phyloP scores from a whole-genome alignment of 306 rosid species.

The Styphnolobium japonicum region DNA sequence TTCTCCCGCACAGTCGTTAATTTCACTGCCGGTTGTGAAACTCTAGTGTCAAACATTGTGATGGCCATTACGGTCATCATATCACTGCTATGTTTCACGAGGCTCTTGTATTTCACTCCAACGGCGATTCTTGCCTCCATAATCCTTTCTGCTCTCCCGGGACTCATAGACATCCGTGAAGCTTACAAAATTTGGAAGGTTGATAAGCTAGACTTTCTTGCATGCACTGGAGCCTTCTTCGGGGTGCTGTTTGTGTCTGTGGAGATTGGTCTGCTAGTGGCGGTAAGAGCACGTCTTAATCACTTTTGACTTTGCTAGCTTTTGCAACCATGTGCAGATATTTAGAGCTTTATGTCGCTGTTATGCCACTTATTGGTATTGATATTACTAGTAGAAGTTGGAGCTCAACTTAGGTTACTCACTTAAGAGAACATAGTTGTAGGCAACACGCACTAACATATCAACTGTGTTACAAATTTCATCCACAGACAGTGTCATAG shows the following conservation, averaged over 20 bases:
- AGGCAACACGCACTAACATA: no score
- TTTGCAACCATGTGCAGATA: not conserved
- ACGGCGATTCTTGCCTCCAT: slow-evolving; percentile 63
- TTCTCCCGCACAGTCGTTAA: slow-evolving; percentile 69
- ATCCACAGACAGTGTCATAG: not conserved
- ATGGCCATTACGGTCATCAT: slow-evolving; percentile 60
- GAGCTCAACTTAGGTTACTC: no score
- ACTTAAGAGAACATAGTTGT: no score
- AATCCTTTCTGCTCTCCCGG: slow-evolving; percentile 66
- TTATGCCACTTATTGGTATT: no score
- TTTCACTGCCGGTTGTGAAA: slow-evolving; percentile 59
- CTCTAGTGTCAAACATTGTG: slow-evolving; percentile 55
- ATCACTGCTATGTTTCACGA: slow-evolving; percentile 49
- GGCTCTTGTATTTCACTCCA: slow-evolving; percentile 64
- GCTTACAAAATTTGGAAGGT: slow-evolving; percentile 60
- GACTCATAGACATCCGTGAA: slow-evolving; percentile 48
- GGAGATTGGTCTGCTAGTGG: slow-evolving; percentile 54
- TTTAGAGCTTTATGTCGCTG: no score
- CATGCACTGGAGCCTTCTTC: slow-evolving; percentile 53
- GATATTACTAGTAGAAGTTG: no score
- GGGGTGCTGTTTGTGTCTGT: slow-evolving; percentile 55
- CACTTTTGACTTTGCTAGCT: not conserved
- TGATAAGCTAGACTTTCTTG: slow-evolving; percentile 63
- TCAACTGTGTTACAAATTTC: no score
- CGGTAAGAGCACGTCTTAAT: slow-evolving; percentile 36